Percentiles rank a stretch among this genome's conserved stretches.
phyloP scores from a whole-genome alignment of 371 early-diverging fungal species.

The Mucor velutinosus region DNA sequence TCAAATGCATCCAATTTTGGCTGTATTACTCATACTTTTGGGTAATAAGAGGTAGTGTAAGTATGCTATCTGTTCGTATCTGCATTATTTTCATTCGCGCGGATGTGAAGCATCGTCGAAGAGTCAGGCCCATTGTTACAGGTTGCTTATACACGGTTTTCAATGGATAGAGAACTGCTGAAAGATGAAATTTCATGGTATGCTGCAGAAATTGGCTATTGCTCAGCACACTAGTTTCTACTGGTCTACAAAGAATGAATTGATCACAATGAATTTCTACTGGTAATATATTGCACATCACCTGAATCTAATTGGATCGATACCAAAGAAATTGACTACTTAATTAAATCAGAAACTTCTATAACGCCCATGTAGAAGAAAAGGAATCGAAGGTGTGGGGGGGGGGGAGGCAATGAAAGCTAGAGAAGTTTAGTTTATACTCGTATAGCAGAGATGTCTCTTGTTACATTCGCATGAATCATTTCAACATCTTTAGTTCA shows the following conservation, averaged over 20 bases:
- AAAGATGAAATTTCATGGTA: too few species aligned
- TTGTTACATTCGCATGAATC: not conserved
- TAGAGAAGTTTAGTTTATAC: not conserved
- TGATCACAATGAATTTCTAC: not conserved
- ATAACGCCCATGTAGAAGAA: not conserved
- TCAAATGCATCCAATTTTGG: too few species aligned
- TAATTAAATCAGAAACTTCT: not conserved
- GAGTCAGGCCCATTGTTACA: too few species aligned
- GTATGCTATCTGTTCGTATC: too few species aligned
- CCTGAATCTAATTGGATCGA: not conserved
- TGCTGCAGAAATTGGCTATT: not conserved
- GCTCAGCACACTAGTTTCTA: not conserved
- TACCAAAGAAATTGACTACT: not conserved
- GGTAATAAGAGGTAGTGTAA: too few species aligned
- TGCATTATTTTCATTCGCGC: too few species aligned
- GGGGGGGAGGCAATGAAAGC: too few species aligned
- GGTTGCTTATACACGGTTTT: too few species aligned
- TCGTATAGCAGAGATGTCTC: not conserved
- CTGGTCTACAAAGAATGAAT: not conserved
- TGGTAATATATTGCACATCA: not conserved
- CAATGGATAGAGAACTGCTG: too few species aligned
- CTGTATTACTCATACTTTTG: too few species aligned
- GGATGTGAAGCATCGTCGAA: too few species aligned
- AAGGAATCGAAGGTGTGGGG: not conserved
- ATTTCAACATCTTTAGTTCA: not conserved